A percentile compares a stretch with the other conserved stretches of the same genome.
phyloP scores from a whole-genome alignment of 805 yeast species.

The Candida loeiensis region DNA sequence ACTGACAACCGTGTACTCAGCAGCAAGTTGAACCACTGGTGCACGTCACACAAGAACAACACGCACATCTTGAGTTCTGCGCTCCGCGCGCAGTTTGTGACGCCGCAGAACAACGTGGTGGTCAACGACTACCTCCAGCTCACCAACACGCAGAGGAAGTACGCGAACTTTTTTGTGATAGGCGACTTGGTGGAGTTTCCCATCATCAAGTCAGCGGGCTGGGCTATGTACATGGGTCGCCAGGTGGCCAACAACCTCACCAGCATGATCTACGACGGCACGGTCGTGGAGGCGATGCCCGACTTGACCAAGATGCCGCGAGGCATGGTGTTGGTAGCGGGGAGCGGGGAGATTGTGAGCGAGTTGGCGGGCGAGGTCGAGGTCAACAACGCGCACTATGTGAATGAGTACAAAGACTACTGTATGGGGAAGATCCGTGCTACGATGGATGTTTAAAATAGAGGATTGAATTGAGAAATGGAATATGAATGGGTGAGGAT shows the following conservation, averaged over 20 bases:
- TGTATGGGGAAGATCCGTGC: slow-evolving; percentile 40
- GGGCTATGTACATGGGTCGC: slow-evolving; percentile 44
- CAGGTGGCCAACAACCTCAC: slow-evolving; percentile 36
- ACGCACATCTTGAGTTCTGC: slow-evolving; percentile 22
- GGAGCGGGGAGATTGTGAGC: slow-evolving; percentile 35
- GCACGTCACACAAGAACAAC: slow-evolving; percentile 33
- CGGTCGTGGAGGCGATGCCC: slow-evolving; percentile 32
- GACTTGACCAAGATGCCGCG: slow-evolving; percentile 31
- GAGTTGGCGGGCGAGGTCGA: slow-evolving; percentile 34
- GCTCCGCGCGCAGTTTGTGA: slow-evolving; percentile 22
- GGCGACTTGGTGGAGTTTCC: slow-evolving; percentile 41
- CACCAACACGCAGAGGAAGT: slow-evolving; percentile 14
- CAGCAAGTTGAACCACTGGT: slow-evolving; percentile 35
- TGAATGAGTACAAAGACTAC: slow-evolving; percentile 39
- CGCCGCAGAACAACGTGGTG: slow-evolving; percentile 25
- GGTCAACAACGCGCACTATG: slow-evolving; percentile 30
- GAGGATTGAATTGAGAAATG: too few species aligned
- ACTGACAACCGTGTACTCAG: slow-evolving; percentile 24
- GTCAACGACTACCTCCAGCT: slow-evolving; percentile 39
- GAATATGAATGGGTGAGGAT: too few species aligned
- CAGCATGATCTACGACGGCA: slow-evolving; percentile 24
- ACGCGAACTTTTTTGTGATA: slow-evolving; percentile 28
- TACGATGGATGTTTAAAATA: slow-evolving; percentile 23
- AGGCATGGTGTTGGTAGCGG: slow-evolving; percentile 43
- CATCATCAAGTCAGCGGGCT: slow-evolving; percentile 43